A percentile compares a stretch with the other conserved stretches of the same genome.
Conservation (phyloP, 805 yeast genomes). For the Metschnikowia chrysomelidarum region DNA sequence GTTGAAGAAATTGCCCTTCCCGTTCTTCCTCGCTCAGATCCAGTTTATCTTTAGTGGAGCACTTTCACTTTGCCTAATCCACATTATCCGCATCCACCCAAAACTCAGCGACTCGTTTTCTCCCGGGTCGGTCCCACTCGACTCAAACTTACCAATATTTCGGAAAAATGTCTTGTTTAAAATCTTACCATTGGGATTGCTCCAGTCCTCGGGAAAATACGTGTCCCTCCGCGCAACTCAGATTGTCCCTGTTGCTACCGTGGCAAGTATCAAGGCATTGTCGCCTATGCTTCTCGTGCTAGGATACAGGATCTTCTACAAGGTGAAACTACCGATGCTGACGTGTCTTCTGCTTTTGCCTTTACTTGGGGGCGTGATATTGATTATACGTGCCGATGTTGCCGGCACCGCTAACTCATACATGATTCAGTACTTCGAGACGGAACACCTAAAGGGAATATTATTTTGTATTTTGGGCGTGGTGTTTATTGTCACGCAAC, state of each 20-base stretch:
- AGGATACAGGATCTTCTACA: constrained; percentile 52
- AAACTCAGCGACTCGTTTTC: constrained; percentile 41
- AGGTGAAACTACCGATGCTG: constrained; percentile 46
- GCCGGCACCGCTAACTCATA: constrained; percentile 5
- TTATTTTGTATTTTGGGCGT: constrained; percentile 65
- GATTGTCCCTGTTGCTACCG: constrained; percentile 64
- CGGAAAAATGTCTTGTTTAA: constrained; percentile 37
- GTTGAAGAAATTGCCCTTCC: constrained; percentile 53
- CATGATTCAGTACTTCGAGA: constrained; percentile 13
- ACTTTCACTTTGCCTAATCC: constrained; percentile 40
- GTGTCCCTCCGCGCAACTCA: constrained; percentile 65
- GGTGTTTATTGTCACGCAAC: constrained; percentile 77
- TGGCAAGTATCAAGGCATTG: constrained; percentile 66
- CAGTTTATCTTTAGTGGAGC: constrained; percentile 55
- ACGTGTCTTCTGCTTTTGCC: constrained; percentile 56
- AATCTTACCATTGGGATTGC: constrained; percentile 60
- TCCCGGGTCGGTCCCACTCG: constrained; percentile 50
- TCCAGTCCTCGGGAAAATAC: constrained; percentile 64
- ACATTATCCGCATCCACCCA: constrained; percentile 31
- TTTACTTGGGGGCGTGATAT: constrained; percentile 50
- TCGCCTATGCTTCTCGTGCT: constrained; percentile 60
- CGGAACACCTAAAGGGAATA: constrained; percentile 55
- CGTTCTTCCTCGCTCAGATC: constrained; percentile 61
- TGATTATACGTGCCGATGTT: constrained; percentile 42
- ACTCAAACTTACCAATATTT: constrained; percentile 23